These are phyloP conservation scores for Hypholoma sublateritium DNA, from an alignment of 768 basidiomycete genomes.

Conservation along the genomic window DNA sequence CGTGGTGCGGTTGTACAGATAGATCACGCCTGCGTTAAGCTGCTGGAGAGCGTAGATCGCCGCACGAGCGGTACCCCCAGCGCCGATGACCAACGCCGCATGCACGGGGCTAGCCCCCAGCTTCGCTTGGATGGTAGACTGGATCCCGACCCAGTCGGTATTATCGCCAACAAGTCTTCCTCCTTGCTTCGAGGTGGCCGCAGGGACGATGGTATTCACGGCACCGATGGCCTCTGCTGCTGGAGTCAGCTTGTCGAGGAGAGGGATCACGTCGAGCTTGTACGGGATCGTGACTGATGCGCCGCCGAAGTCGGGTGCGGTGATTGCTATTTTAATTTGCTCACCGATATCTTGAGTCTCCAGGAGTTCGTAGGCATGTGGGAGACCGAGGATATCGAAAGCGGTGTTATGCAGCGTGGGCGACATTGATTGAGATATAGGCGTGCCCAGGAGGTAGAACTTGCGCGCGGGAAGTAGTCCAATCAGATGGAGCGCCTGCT, in stretches of 20 bases:
- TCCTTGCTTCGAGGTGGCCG: conserved; percentile 50
- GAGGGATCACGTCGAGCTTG: conserved; percentile 87
- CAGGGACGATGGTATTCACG: conserved; percentile 76
- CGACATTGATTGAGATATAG: conserved; percentile 87
- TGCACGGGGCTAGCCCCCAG: conserved; percentile 39
- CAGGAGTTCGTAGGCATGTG: conserved; percentile 76
- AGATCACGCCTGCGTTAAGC: conserved; percentile 69
- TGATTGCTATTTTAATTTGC: conserved; percentile 61
- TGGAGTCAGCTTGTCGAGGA: conserved; percentile 76
- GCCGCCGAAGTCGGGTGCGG: conserved; percentile 80
- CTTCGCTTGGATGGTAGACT: conserved; percentile 46
- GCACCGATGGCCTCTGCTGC: conserved; percentile 89
- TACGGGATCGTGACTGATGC: conserved; percentile 96
- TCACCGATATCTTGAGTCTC: conserved; percentile 71
- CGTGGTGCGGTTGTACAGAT: conserved; percentile 84
- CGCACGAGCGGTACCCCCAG: conserved; percentile 92
- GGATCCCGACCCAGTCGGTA: conserved; percentile 94
- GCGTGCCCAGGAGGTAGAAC: conserved; percentile 89
- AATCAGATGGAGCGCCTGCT: conserved; percentile 75
- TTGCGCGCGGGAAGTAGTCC: conserved; percentile 72
- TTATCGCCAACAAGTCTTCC: conserved; percentile 82
- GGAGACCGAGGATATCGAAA: conserved; percentile 78
- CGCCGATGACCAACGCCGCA: conserved; percentile 85
- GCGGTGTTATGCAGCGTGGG: conserved; percentile 92
- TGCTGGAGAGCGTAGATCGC: conserved; percentile 86